These are phyloP conservation scores for Pleomassaria siparia DNA, from an alignment of 2,329 filamentous ascomycete genomes.

Conservation along the genomic window DNA sequence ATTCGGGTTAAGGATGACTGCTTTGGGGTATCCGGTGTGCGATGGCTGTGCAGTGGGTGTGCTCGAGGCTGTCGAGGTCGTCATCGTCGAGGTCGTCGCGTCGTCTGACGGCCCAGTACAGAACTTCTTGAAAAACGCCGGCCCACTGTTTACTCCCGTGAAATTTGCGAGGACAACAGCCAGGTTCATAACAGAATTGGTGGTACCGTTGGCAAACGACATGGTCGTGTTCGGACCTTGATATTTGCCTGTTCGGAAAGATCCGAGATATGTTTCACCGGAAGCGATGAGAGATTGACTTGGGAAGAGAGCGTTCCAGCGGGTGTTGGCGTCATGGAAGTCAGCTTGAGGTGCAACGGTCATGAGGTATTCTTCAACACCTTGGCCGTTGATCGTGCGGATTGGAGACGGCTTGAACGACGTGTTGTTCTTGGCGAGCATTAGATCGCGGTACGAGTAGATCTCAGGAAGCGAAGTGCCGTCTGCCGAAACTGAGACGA, in stretches of 20 bases:
- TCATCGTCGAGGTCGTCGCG: constrained; percentile 11
- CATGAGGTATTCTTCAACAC: constrained; percentile 35
- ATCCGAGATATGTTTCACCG: constrained; percentile 29
- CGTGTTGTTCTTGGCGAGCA: constrained; percentile 23
- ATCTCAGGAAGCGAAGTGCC: constrained; percentile 40
- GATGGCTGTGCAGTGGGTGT: constrained; percentile 24
- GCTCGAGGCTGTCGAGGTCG: constrained; percentile 15
- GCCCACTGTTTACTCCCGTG: constrained; percentile 41
- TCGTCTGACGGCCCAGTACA: constrained; percentile 30
- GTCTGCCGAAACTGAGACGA: constrained; percentile 41
- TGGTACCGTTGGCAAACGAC: constrained; percentile 42
- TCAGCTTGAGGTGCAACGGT: constrained; percentile 32
- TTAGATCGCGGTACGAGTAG: constrained; percentile 36
- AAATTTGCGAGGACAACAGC: constrained; percentile 37
- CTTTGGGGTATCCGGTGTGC: constrained; percentile 42
- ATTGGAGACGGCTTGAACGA: constrained; percentile 40
- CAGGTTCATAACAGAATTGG: constrained; percentile 30
- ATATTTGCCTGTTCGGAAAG: constrained; percentile 33
- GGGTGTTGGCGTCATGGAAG: constrained; percentile 44
- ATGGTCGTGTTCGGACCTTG: constrained; percentile 38
- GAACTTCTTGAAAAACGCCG: constrained; percentile 45
- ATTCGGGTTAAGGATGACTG: constrained; percentile 37
- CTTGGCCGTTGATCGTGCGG: constrained; percentile 41
- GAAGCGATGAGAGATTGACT: constrained; percentile 35
- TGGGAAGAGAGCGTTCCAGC: constrained; percentile 45